These are phyloP conservation scores for Epichloe sylvatica DNA, from an alignment of 2,329 filamentous ascomycete genomes.

Conservation along the genomic window DNA sequence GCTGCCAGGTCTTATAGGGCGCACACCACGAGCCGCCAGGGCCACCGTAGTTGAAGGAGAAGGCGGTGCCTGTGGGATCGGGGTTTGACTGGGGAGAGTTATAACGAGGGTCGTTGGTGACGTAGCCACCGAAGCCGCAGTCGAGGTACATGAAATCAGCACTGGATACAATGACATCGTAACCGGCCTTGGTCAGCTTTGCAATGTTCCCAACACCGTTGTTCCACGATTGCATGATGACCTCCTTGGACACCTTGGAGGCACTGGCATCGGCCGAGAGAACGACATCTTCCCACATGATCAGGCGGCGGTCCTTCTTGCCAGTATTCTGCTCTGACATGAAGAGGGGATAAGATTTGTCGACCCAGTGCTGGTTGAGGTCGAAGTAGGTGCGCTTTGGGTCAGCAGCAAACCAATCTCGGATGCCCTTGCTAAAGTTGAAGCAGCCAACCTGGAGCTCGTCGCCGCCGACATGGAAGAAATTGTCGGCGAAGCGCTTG, in stretches of 20 bases:
- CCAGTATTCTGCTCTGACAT: constrained; percentile 9
- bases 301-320: constrained; percentile 31
- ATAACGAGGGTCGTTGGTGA: constrained; percentile 42
- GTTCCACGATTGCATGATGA: constrained; percentile 43
- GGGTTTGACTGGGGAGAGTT: constrained; percentile 36
- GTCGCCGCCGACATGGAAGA: constrained; percentile 43
- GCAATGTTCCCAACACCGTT: constrained; percentile 35
- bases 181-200: constrained; percentile 34
- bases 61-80: constrained; percentile 18
- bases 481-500: constrained; percentile 33
- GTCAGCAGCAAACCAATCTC: constrained; percentile 35
- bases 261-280: constrained; percentile 29
- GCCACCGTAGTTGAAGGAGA: constrained; percentile 42
- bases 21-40: constrained; percentile 42
- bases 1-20: constrained; percentile 46
- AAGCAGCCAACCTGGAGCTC: constrained; percentile 40
- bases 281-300: constrained; percentile 44
- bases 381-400: constrained; percentile 29
- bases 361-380: constrained; percentile 40
- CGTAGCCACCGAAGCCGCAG: constrained; percentile 39
- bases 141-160: constrained; percentile 43
- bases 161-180: constrained; percentile 42
- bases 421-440: constrained; percentile 38
- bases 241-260: constrained; percentile 31
- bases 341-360: constrained; percentile 37